phyloP scores from a whole-genome alignment of 495 filamentous ascomycete genomes.

The Aspergillus bridgeri region DNA sequence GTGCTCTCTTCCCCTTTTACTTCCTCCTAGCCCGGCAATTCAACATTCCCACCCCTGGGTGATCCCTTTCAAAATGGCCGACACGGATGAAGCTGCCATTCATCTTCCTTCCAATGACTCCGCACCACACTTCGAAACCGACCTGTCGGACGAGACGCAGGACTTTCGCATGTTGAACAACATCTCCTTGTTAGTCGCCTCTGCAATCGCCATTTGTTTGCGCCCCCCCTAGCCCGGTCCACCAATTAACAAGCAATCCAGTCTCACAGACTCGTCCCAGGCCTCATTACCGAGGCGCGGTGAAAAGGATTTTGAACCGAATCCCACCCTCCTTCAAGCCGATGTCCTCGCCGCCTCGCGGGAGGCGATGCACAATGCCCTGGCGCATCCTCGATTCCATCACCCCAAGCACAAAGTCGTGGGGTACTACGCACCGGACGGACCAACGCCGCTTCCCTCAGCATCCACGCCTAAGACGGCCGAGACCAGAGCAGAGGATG shows the following conservation, averaged over 20 bases:
- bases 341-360: slow-evolving; percentile 72
- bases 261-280: slow-evolving; percentile 32
- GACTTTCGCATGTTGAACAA: slow-evolving; percentile 77
- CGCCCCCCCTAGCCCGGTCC: not conserved
- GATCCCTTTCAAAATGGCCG: slow-evolving; percentile 36
- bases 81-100: slow-evolving; percentile 47
- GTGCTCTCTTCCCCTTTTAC: slow-evolving; percentile 9
- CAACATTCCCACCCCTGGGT: not conserved
- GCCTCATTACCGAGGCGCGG: slow-evolving; percentile 68
- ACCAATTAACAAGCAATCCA: slow-evolving; percentile 14
- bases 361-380: slow-evolving; percentile 85
- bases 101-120: slow-evolving; percentile 26
- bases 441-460: slow-evolving; percentile 27
- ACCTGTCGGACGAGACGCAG: slow-evolving; percentile 77
- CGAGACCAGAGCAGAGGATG: slow-evolving; percentile 11
- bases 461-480: not conserved
- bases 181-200: slow-evolving; percentile 48
- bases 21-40: not conserved
- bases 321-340: slow-evolving; percentile 79
- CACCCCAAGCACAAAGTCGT: slow-evolving; percentile 49
- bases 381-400: slow-evolving; percentile 68
- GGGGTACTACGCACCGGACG: slow-evolving; percentile 49
- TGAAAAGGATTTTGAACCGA: slow-evolving; percentile 94
- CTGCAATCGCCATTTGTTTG: too few relatives aligned
- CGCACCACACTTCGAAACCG: slow-evolving; percentile 49